Conservation (phyloP, 2,329 filamentous ascomycete genomes). For the Ophiostoma sp. region DNA sequence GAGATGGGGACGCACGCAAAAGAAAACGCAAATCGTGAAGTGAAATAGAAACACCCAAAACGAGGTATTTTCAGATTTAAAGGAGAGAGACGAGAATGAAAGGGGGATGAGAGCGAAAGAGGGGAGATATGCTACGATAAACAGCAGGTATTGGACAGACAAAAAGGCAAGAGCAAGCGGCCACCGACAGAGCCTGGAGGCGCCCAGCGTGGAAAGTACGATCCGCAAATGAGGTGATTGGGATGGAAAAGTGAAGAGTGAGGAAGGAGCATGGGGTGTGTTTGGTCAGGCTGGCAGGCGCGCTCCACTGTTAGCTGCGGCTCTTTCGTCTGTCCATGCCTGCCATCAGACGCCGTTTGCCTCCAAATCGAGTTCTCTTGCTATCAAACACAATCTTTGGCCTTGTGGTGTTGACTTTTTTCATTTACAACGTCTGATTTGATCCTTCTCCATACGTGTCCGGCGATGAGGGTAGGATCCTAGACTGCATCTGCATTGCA, state of each 20-base stretch:
- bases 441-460: neutral
- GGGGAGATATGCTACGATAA: neutral
- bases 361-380: too few relatives aligned
- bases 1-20: neutral
- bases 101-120: neutral
- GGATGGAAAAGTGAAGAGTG: neutral
- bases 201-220: neutral
- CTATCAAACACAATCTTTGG: neutral
- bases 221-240: constrained; percentile 7
- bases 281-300: constrained; percentile 7
- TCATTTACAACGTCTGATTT: neutral
- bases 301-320: neutral
- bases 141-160: neutral
- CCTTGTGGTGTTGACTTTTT: neutral
- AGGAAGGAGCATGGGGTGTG: constrained; percentile 12
- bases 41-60: neutral
- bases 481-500: constrained; percentile 1
- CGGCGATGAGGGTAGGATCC: neutral
- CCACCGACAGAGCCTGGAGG: neutral
- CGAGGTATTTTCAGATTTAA: neutral
- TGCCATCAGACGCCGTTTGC: neutral
- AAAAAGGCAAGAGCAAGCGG: constrained; percentile 8
- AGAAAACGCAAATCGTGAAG: neutral
- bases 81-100: neutral
- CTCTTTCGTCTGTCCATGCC: neutral